These are phyloP conservation scores for Aspergillus flavus DNA, from an alignment of 2,329 filamentous ascomycete genomes.

Conservation along the genomic window DNA sequence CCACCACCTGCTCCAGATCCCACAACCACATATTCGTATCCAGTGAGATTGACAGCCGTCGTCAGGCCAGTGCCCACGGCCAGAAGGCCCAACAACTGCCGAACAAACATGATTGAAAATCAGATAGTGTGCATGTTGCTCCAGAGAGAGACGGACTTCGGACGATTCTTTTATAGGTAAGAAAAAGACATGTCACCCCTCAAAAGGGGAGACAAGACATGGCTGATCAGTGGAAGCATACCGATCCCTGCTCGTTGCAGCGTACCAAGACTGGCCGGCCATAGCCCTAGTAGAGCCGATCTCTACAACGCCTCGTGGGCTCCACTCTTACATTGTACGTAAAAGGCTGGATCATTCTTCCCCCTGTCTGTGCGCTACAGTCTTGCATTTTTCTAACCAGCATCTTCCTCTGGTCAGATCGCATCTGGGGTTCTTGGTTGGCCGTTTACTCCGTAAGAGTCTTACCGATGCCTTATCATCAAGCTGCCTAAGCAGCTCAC, in stretches of 20 bases:
- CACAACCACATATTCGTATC: slow-evolving; percentile 44
- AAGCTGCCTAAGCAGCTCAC: too few species aligned
- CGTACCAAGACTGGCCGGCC: not conserved
- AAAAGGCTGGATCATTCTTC: not conserved
- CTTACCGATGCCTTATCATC: not conserved
- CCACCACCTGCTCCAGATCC: slow-evolving; percentile 42
- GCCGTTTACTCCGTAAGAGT: not conserved
- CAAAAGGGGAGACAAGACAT: too few species aligned
- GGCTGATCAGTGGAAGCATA: not conserved
- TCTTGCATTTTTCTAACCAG: not conserved
- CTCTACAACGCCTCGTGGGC: not conserved
- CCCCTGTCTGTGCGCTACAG: not conserved
- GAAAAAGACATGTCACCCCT: too few species aligned
- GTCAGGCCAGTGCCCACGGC: slow-evolving; percentile 10
- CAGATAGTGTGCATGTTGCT: not conserved
- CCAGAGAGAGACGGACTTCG: not conserved
- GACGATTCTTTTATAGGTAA: not conserved
- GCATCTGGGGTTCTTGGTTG: not conserved
- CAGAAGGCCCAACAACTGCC: slow-evolving; percentile 7
- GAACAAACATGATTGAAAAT: slow-evolving; percentile 8
- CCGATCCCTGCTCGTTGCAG: not conserved
- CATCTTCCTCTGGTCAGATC: not conserved
- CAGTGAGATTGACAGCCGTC: slow-evolving; percentile 27
- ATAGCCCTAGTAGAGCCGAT: not conserved
- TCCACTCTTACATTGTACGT: not conserved